Base-by-base conservation (phyloP, 805 yeast genomes). In the Pichia pseudocactophila region DNA sequence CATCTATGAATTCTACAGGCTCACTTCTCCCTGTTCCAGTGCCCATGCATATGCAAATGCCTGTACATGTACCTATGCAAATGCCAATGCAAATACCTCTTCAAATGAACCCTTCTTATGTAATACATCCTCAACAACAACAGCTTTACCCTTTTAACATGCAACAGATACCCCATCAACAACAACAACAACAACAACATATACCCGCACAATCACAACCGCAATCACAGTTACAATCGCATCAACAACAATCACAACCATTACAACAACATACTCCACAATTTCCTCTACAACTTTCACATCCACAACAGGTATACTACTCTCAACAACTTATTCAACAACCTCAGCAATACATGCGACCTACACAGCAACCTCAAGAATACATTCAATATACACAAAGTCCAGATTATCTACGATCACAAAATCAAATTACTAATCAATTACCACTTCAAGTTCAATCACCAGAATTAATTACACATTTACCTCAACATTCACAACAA, bases 401-500 rank as follows among this genome's bases (percentile, higher is more conserved):
- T 10, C 34, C 31, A 16, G 27, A 42, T 36, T 32, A 36, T 27
- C 31, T 40, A 34, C 36, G 32, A 32, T 28, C 47, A 15, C 30
- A 41, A 18, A 25, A 33, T 17, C 13, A 33, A 16, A 16, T 33
- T 9, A 17, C 9, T 6, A 8, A 18, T 17, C 36, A 33, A 33
- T 18, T 18, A 7, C 7, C 7, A 9, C 26, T 8, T 5, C 36
- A 12, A 18, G 3, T 33, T 7, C 19, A 45, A 16, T 34, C 31
- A 16, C 34, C 31, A 12, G 7, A 17, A 28, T 7, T 39, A 34
- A 16, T 26, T 17, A 5, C 41, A 36, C 25, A 27, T 30, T 22
- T 47, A 30, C 12, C 33, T 4, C 49, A 39, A 28, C 45, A 25
- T 13, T 41, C 8, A 7, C 9, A 27, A 6, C 41, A 30, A 30